Conservation (phyloP, 257 asterid species). For the Datura wrightii region DNA sequence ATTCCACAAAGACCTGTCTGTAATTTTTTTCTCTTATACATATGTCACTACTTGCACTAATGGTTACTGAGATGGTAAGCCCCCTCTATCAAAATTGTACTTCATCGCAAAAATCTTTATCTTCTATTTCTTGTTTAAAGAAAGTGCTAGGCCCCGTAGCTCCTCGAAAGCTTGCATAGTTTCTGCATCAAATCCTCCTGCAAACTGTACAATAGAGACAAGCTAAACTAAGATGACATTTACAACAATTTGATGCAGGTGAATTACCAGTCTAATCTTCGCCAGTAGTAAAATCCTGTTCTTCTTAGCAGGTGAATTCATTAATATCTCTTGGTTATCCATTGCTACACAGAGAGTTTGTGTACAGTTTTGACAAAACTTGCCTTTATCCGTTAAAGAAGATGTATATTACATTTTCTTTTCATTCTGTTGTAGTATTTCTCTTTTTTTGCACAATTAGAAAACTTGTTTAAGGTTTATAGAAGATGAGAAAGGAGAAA, state of each 20-base stretch:
- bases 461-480: not conserved
- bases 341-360: not conserved
- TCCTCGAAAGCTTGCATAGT: slow-evolving; percentile 96
- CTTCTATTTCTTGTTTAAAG: slow-evolving; percentile 61
- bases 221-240: not conserved
- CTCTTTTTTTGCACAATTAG: not conserved
- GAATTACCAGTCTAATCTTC: not conserved
- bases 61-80: slow-evolving; percentile 78
- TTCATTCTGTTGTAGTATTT: not conserved
- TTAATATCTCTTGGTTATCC: not conserved
- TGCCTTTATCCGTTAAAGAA: not conserved
- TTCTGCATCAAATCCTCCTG: slow-evolving; percentile 96
- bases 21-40: not conserved
- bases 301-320: not conserved
- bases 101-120: not conserved
- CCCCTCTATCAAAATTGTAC: slow-evolving; percentile 39
- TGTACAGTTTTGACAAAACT: not conserved
- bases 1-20: not conserved
- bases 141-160: slow-evolving; percentile 81
- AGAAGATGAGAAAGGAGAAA: not conserved
- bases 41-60: not conserved
- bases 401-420: not conserved
- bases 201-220: slow-evolving; percentile 63
- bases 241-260: not conserved
- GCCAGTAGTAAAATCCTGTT: not conserved